Evolutionary conservation across 805 yeast species (phyloP).

Genomic region (Wickerhamiella nectarea): DNA sequence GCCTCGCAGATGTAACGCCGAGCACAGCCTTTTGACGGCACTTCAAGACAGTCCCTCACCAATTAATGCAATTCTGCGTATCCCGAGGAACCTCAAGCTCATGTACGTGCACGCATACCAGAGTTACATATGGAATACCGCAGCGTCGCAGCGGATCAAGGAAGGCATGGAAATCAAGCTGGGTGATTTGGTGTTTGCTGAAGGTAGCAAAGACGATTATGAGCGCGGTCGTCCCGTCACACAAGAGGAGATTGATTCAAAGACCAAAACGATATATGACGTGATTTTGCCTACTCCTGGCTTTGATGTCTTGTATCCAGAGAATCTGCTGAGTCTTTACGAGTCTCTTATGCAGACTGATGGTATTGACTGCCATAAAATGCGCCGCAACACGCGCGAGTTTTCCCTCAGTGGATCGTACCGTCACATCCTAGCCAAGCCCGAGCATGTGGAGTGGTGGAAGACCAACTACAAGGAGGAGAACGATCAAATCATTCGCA

Average conservation of each 20-base stretch:
- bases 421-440: slow-evolving; percentile 56
- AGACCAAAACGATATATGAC: slow-evolving; percentile 57
- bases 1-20: slow-evolving; percentile 87
- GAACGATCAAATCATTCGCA: slow-evolving; percentile 59
- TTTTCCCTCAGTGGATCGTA: slow-evolving; percentile 88
- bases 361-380: slow-evolving; percentile 67
- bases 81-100: slow-evolving; percentile 81
- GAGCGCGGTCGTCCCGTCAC: slow-evolving; percentile 65
- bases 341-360: slow-evolving; percentile 60
- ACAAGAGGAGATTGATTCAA: slow-evolving; percentile 48
- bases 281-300: slow-evolving; percentile 96
- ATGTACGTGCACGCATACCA: slow-evolving; percentile 98
- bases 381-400: slow-evolving; percentile 76
- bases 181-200: slow-evolving; percentile 20
- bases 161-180: slow-evolving; percentile 31
- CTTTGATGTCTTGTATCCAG: slow-evolving; percentile 77
- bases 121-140: slow-evolving; percentile 86
- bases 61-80: slow-evolving; percentile 71
- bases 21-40: slow-evolving; percentile 50
- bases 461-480: slow-evolving; percentile 47
- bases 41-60: slow-evolving; percentile 41
- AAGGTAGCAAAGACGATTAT: slow-evolving; percentile 31
- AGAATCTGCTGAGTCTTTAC: slow-evolving; percentile 50
- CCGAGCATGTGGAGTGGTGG: slow-evolving; percentile 47
- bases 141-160: slow-evolving; percentile 62